Base-by-base conservation (phyloP, 2,329 filamentous ascomycete genomes). In the Paraphoma sp. region DNA sequence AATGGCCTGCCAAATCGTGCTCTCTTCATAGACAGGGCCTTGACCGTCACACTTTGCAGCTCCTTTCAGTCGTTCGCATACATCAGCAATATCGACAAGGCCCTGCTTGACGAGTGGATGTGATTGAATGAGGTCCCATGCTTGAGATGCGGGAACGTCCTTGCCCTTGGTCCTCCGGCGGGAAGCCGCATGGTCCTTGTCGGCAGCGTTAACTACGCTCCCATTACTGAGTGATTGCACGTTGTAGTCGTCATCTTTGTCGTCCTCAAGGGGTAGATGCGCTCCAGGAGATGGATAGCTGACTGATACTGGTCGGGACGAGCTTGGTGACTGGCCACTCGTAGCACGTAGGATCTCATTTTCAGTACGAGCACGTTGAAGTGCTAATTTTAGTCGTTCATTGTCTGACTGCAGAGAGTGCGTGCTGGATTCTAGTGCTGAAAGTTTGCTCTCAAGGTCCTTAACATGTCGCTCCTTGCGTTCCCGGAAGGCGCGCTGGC, bases 381-480 rank as follows among this genome's bases (percentile, higher is more conserved):
- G 82, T 69, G 96, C 89, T 17, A 90, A 87, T 78, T 92, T 94
- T 29, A 98, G 82, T 33, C 89, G 88, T 76, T 96, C 91, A 72
- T 97, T 97, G 75, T 97, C 93, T 44, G 88, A 86, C 41, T 88
- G 85, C 0, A 95, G 85, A 33, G 86, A 84, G 53, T 88, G 85
- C 49, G 91, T 90, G 48, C 88, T 87, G 57, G 88, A 87, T 73
- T 96, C 90, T 31, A 97, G 86, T 47, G 82, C 84, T 48, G 86
- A 89, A 29, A 98, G 87, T 75, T 96, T 95, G 54, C 87, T 86
- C 78, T 98, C 93, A 23, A 98, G 88, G 59, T 98, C 93, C 75
- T 93, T 93, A 60, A 98, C 93, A 71, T 96, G 93, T 55, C 89
- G 89, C 76, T 98, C 94, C 78, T 98, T 98, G 66, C 94, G 89